These are phyloP conservation scores for Shiraia sp. DNA, from an alignment of 2,329 filamentous ascomycete genomes.

Conservation along the genomic window DNA sequence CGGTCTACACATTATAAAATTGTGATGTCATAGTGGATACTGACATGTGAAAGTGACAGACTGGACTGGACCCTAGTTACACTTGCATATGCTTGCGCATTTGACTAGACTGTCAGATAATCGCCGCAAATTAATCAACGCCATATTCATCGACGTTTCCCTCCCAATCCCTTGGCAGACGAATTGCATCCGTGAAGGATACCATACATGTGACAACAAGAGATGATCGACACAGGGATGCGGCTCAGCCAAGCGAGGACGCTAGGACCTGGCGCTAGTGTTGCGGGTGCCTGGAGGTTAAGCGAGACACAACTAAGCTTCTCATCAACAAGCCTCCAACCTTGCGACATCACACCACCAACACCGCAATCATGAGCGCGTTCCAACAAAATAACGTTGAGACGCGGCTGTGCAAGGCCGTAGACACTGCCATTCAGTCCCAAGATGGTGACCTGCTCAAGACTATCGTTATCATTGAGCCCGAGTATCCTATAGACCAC, in stretches of 20 bases:
- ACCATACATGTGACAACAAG: background rate
- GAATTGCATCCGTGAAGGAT: too few species aligned
- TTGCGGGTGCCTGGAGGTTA: too few species aligned
- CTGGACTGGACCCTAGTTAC: slow-evolving; percentile 2
- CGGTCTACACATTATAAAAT: slow-evolving; percentile 5
- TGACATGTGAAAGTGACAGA: slow-evolving; percentile 25
- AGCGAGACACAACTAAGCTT: too few species aligned
- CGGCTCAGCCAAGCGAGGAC: slow-evolving; percentile 7
- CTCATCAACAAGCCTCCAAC: slow-evolving; percentile 4
- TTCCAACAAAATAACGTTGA: slow-evolving; percentile 29
- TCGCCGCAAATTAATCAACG: too few species aligned
- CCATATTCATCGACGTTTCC: too few species aligned
- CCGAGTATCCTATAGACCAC: slow-evolving; percentile 31
- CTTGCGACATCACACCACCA: slow-evolving; percentile 11
- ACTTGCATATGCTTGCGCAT: background rate
- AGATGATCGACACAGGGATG: slow-evolving; percentile 4
- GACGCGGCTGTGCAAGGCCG: slow-evolving; percentile 29
- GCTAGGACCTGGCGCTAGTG: slow-evolving; percentile 11
- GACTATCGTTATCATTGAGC: slow-evolving; percentile 35
- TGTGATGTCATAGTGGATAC: slow-evolving; percentile 28
- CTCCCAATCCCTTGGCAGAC: too few species aligned
- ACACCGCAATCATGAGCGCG: slow-evolving; percentile 22
- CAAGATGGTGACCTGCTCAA: slow-evolving; percentile 27
- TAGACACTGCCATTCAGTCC: slow-evolving; percentile 31
- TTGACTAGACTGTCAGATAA: too few species aligned